Evolutionary conservation across 2,329 filamentous ascomycete genomes (phyloP), one percentile per base, ranked within the genome.

Genomic region (Camillea tinctor): DNA sequence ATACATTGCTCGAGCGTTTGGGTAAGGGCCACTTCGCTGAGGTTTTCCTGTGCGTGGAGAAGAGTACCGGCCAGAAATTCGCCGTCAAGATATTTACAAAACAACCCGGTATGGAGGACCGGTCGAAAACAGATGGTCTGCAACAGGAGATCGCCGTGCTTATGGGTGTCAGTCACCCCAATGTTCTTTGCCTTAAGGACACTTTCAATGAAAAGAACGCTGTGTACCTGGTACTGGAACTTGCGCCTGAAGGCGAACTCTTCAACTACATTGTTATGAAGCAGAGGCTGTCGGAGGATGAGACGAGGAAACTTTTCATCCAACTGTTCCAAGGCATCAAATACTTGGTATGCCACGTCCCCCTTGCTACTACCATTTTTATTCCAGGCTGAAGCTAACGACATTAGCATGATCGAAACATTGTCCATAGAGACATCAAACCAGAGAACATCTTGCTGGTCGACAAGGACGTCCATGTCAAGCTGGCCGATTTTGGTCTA

Each of bases 361-460:
- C 22, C 26, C 19, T 8, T 56, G 26, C 15, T 44, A 73, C n/a
- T 79, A 54, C 80, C 60, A 44, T 40, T 50, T 9, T 36, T 60
- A 36, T 60, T 54, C 21, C 15, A 15, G 15, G 24, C 59, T 54
- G 30, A 15, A 44, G 11, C 58, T 66, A 30, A 63, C 54, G 8
- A 6, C 20, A 19, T 21, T 62, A 97, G 94, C 95, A 99, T 73
- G 95, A 98, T 62, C 91, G 95, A 64, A 96, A 95, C 69, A 96
- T 99, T 74, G 93, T 98, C 4, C 95, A 99, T 74, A 90, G 95
- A 60, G 95, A 99, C 69, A 97, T 99, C 77, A 98, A 97, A 76
- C 94, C 93, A 0, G 94, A 98, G 73, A 98, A 98, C 70, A 98
- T 99, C 36, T 79, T 99, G 8, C 80, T 99, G 40, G 87, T 90